phyloP scores from a whole-genome alignment of 805 yeast species.

The Candida namnaoensis region DNA sequence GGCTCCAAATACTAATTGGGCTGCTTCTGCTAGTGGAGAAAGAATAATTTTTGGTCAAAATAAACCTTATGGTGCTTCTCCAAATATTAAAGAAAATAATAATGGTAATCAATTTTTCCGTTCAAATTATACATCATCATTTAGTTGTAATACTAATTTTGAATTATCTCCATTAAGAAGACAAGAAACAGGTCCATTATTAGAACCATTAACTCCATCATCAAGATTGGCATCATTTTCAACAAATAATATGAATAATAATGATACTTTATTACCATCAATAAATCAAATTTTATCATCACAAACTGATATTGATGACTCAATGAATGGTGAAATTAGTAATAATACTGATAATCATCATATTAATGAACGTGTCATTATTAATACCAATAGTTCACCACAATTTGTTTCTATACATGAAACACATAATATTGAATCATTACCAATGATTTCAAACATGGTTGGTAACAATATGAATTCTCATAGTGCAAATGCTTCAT shows the following conservation, averaged over 20 bases:
- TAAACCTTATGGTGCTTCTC: constrained; percentile 8
- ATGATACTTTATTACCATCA: background rate
- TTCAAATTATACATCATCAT: constrained; percentile 51
- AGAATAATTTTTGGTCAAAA: constrained; percentile 22
- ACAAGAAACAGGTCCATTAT: constrained; percentile 53
- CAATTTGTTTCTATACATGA: background rate
- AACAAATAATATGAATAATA: background rate
- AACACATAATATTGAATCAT: no score
- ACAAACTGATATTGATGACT: no score
- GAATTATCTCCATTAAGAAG: constrained; percentile 54
- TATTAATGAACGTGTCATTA: background rate
- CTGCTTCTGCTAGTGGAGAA: constrained; percentile 32
- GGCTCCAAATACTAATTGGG: constrained; percentile 32
- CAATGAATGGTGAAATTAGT: background rate
- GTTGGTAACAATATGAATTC: no score
- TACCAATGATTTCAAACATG: background rate
- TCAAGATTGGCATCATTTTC: constrained; percentile 13
- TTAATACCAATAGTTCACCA: background rate
- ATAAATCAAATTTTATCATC: no score
- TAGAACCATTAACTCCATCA: constrained; percentile 58
- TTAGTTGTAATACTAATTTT: constrained; percentile 56
- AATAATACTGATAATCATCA: background rate
- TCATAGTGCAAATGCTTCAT: background rate
- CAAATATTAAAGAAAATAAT: constrained; percentile 4
- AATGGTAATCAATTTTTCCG: background rate